phyloP scores from a whole-genome alignment of 805 yeast genomes.

The Dipodascus geniculatus region DNA sequence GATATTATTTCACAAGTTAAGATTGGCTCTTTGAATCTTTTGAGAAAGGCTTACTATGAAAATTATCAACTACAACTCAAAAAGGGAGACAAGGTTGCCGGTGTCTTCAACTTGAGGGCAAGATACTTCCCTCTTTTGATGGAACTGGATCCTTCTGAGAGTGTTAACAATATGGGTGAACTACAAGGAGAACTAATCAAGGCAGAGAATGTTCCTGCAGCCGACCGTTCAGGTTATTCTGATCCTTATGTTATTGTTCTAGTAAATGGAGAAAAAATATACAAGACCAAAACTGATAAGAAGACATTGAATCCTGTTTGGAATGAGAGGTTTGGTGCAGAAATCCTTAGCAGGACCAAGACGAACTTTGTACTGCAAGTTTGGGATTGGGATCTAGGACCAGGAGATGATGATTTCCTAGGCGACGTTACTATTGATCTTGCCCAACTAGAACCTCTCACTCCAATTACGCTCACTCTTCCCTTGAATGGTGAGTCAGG shows the following conservation, averaged over 20 bases:
- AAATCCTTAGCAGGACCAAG: constrained; percentile 49
- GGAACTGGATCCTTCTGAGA: constrained; percentile 60
- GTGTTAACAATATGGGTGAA: constrained; percentile 63
- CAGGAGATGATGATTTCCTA: constrained; percentile 69
- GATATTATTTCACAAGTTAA: constrained; percentile 50
- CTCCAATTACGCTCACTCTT: constrained; percentile 39
- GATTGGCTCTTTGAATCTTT: constrained; percentile 53
- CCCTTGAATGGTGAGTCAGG: constrained; percentile 51
- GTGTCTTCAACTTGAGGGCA: constrained; percentile 10
- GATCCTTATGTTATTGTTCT: constrained; percentile 78
- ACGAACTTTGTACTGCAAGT: constrained; percentile 47
- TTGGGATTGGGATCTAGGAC: constrained; percentile 93
- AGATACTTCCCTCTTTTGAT: constrained; percentile 69
- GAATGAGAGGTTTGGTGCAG: constrained; percentile 57
- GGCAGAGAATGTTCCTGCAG: constrained; percentile 64
- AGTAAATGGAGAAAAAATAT: constrained; percentile 51
- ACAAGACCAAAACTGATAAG: constrained; percentile 70
- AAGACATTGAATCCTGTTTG: constrained; percentile 85
- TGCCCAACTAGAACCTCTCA: constrained; percentile 47
- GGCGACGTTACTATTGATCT: constrained; percentile 54
- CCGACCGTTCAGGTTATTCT: constrained; percentile 86
- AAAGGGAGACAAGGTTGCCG: constrained; percentile 28
- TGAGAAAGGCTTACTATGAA: constrained; percentile 49
- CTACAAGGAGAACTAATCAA: constrained; percentile 47
- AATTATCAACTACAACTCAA: constrained; percentile 46